Percentiles rank a stretch among this genome's conserved stretches.
Evolutionary conservation across 345 rosid genomes (phyloP).

Genomic region (Draba incana): DNA sequence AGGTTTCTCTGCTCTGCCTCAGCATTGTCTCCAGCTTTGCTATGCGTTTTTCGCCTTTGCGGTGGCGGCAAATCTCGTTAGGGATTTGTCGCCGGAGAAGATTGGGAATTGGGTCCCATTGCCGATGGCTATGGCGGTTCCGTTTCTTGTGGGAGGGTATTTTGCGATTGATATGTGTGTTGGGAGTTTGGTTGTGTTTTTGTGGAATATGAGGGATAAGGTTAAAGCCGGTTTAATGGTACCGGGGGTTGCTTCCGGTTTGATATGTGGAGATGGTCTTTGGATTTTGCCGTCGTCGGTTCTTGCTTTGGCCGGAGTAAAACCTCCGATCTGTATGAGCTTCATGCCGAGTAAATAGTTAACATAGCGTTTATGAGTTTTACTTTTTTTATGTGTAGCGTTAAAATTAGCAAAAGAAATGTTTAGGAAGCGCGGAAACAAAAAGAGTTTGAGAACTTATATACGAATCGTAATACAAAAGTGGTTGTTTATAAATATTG

Average conservation of each 20-base stretch:
- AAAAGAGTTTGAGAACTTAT: neutral
- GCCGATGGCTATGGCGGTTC: slow-evolving; percentile 61
- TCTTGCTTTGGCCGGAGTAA: slow-evolving; percentile 46
- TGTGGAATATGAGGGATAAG: slow-evolving; percentile 49
- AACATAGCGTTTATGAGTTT: slow-evolving; percentile 1
- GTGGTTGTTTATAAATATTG: too few species aligned
- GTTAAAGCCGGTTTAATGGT: slow-evolving; percentile 43
- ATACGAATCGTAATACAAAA: too few species aligned
- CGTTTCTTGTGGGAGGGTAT: slow-evolving; percentile 54
- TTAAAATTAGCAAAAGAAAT: slow-evolving; percentile 18
- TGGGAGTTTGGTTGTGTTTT: slow-evolving; percentile 55
- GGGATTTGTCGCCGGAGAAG: slow-evolving; percentile 36
- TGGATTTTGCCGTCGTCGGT: slow-evolving; percentile 49
- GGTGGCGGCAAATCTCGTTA: slow-evolving; percentile 42
- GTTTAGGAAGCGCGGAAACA: slow-evolving; percentile 13
- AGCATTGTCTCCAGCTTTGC: slow-evolving; percentile 50
- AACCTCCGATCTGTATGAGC: slow-evolving; percentile 46
- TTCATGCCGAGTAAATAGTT: slow-evolving; percentile 32
- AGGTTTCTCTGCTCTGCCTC: slow-evolving; percentile 59
- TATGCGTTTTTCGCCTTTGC: slow-evolving; percentile 49
- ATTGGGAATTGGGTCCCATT: slow-evolving; percentile 51
- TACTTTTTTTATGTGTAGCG: slow-evolving; percentile 20
- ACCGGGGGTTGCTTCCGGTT: slow-evolving; percentile 49
- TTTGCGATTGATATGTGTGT: slow-evolving; percentile 59
- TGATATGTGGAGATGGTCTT: slow-evolving; percentile 49